Percentiles rank a stretch among this genome's conserved stretches.
These are phyloP conservation scores for Aureobasidium zeae DNA, from an alignment of 2,329 filamentous ascomycete species.

Conservation along the genomic window DNA sequence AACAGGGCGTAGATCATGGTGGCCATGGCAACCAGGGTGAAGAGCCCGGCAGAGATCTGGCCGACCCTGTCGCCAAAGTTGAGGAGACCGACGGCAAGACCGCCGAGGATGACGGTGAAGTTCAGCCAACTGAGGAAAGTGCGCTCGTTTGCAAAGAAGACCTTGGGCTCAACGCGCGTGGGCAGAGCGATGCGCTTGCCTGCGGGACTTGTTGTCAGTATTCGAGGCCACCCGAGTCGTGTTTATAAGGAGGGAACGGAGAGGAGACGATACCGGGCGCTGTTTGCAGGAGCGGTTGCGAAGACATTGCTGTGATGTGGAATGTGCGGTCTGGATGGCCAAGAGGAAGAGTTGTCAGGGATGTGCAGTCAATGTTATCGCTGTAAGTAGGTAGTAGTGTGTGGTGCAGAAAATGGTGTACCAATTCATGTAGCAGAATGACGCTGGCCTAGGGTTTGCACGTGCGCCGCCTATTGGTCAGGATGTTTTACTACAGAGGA, in stretches of 20 bases:
- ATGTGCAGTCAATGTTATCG: neutral
- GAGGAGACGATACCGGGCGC: constrained; percentile 69
- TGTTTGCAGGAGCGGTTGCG: constrained; percentile 89
- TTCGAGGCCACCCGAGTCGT: neutral
- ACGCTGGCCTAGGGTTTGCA: neutral
- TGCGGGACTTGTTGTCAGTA: constrained; percentile 31
- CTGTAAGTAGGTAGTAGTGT: too few relatives aligned
- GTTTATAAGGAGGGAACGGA: neutral
- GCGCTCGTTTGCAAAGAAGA: constrained; percentile 99
- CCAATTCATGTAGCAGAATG: constrained; percentile 12
- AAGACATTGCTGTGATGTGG: constrained; percentile 61
- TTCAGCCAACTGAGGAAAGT: constrained; percentile 99
- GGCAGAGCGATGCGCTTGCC: constrained; percentile 98
- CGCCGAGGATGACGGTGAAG: constrained; percentile 96
- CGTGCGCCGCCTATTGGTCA: constrained; percentile 13
- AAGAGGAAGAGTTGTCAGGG: neutral
- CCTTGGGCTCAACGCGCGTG: constrained; percentile 95
- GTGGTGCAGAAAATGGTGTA: constrained; percentile 20
- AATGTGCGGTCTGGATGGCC: neutral
- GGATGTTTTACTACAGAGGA: constrained; percentile 4
- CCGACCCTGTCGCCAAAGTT: constrained; percentile 95
- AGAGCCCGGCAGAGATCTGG: constrained; percentile 86
- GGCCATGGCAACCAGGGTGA: constrained; percentile 87
- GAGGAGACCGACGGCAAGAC: constrained; percentile 89
- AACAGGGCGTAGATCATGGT: constrained; percentile 92